Evolutionary conservation across 176 grass and related monocot genomes (phyloP).

Genomic region (Saccharum spontaneum): DNA sequence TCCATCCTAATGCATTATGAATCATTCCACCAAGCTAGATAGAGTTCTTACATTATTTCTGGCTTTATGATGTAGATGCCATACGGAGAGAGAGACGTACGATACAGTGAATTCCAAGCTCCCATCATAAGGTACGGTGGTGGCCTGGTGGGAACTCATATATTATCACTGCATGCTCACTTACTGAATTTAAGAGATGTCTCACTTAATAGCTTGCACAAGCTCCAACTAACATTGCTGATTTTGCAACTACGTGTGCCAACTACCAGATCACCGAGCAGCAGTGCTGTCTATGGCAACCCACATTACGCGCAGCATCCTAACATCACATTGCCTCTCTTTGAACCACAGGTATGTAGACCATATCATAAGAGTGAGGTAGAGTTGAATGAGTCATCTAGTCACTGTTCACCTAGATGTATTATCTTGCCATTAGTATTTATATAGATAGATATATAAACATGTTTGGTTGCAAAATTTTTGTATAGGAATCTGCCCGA

Average conservation of each 20-base stretch:
- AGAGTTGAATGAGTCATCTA: background rate
- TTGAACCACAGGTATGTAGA: conserved; percentile 47
- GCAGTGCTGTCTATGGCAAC: conserved; percentile 31
- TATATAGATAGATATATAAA: background rate
- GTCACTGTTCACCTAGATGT: background rate
- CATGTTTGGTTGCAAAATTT: conserved; percentile 2
- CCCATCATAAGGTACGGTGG: conserved; percentile 47
- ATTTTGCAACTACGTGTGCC: conserved; percentile 1
- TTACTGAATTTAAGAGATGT: conserved; percentile 7
- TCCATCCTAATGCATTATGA: background rate
- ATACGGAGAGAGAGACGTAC: conserved; percentile 46
- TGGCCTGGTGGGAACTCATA: background rate
- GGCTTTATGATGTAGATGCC: conserved; percentile 39
- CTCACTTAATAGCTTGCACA: background rate
- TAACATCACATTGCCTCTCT: conserved; percentile 51
- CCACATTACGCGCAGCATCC: conserved; percentile 38
- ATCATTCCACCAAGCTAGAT: background rate
- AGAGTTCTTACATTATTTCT: conserved; percentile 6
- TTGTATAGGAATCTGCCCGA: conserved; percentile 38
- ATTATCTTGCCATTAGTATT: background rate
- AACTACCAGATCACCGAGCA: conserved; percentile 48
- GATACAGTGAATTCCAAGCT: conserved; percentile 47
- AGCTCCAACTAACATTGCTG: conserved; percentile 22
- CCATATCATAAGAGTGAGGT: background rate
- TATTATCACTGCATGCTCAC: background rate